Base-by-base conservation (phyloP, 2,329 filamentous ascomycete species). In the Lachnellula cervina region DNA sequence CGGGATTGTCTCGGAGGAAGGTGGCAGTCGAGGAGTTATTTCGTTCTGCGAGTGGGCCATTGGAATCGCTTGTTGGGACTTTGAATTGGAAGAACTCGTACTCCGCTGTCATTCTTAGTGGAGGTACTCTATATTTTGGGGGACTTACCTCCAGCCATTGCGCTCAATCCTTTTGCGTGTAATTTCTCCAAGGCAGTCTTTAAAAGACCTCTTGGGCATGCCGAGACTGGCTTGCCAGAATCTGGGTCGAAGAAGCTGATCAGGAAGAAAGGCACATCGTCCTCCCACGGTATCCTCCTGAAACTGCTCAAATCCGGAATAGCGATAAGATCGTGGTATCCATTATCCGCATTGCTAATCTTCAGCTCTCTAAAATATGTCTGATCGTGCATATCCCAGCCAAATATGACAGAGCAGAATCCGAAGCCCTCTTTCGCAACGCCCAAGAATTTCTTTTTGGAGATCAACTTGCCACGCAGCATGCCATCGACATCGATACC, bases 371-470 rank as follows among this genome's bases (percentile, higher is more conserved):
- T 84, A 70, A 89, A 86, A 72, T 96, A 97, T 11, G 90, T 95
- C 76, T 84, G 80, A 69, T 97, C 92, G 73, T 97, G 91, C 90
- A 96, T 96, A 73, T 97, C 91, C 92, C 92, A 96, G 70, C 92
- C 91, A 67, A 96, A 96, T 62, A 96, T 84, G 63, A 96, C 90
- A 19, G 89, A 94, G 77, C 92, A 96, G 78, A 96, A 96, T 52
- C 91, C 92, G 66, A 96, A 96, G 51, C 91, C 92, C 45, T 84
- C 80, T 43, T 82, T 73, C n/a, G 86, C 87, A 52, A 96, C 82
- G 32, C 88, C 90, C 38, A 96, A 77, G 72, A 97, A 96, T 76
- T 97, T 96, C 70, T 87, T 88, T 79, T 96, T 96, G 65, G 90
- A 90, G 73, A 96, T 85, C 59, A 96, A 80, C 76, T 97, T 97